Base-by-base conservation (phyloP, 176 grass and related monocot genomes). In the Canna indica region DNA sequence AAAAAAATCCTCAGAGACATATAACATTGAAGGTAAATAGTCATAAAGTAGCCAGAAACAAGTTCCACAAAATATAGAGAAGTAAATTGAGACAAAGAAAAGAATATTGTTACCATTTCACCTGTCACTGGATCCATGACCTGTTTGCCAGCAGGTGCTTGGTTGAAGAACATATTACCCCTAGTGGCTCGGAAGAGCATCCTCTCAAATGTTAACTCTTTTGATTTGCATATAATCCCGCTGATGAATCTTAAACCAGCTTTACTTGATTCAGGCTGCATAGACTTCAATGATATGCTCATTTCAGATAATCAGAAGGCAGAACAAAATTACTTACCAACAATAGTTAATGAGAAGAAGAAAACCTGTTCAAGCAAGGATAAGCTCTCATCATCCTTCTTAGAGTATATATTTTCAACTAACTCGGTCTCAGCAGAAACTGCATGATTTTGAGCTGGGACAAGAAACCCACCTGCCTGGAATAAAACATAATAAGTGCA, bases 121-220 rank as follows among this genome's bases (percentile, higher is more conserved):
- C 95, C 95, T 56, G 95, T 83, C 60, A 88, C 79, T 56, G 87
- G 87, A 82, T 94, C 95, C 46, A 81, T 94, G 68, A 99, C 90
- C 80, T 88, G 84, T 84, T 88, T 82, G 61, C 84, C 95, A 36
- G 95, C 95, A 71, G 87, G 82, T 26, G 90, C 89, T 57, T 87
- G 87, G 84, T 99, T 99, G 78, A 94, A 99, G 58, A 94, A 78
- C 95, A 99, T 88, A 84, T 99, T 99, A 38, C 95, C 95, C 71
- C 95, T 87, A 26, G 90, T 99, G 73, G 95, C 81, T 82, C 95
- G 85, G 78, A 99, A 99, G 77, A 99, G 82, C 95, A 99, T 99
- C 79, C 80, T 85, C 62, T 99, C 95, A 94, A 99, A 99, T 75
- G 67, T 74, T 75, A 99, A 77, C 87, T 81, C 95, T 80, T 99